Conservation (phyloP, 2,329 filamentous ascomycete species). For the Sarocladiaceae sp. region DNA sequence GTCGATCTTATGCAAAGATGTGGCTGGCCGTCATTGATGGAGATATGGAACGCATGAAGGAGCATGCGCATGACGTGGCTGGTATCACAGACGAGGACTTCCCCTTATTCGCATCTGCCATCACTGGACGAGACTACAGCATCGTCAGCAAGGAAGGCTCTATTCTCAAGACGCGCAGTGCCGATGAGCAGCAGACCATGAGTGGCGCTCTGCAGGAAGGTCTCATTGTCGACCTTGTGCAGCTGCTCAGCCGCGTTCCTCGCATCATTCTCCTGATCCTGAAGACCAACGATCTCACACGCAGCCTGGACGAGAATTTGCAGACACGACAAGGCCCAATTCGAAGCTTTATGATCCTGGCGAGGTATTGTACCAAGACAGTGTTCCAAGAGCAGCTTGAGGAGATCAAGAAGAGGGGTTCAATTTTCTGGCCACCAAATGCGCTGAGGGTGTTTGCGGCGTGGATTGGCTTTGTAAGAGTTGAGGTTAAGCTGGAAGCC, state of each 20-base stretch:
- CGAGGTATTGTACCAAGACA: slow-evolving; percentile 62
- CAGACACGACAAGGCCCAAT: slow-evolving; percentile 67
- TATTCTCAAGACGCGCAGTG: slow-evolving; percentile 56
- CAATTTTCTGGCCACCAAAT: slow-evolving; percentile 56
- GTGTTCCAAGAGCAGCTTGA: slow-evolving; percentile 64
- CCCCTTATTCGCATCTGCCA: slow-evolving; percentile 90
- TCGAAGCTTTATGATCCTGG: slow-evolving; percentile 63
- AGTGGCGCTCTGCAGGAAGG: slow-evolving; percentile 80
- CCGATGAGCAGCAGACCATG: slow-evolving; percentile 82
- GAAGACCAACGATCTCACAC: slow-evolving; percentile 95
- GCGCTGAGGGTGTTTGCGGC: slow-evolving; percentile 49
- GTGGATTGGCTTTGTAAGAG: slow-evolving; percentile 54
- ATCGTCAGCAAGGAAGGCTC: slow-evolving; percentile 62
- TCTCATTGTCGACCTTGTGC: slow-evolving; percentile 81
- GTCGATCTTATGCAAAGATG: slow-evolving; percentile 89
- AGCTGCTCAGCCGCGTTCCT: slow-evolving; percentile 83
- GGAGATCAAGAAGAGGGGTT: slow-evolving; percentile 46
- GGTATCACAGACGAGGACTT: slow-evolving; percentile 88
- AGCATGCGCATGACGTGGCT: slow-evolving; percentile 84
- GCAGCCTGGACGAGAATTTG: slow-evolving; percentile 86
- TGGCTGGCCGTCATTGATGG: slow-evolving; percentile 95
- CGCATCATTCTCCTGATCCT: slow-evolving; percentile 90
- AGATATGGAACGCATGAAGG: slow-evolving; percentile 80
- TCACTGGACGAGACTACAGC: slow-evolving; percentile 87
- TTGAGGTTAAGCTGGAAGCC: slow-evolving; percentile 58